Evolutionary conservation across 2,329 filamentous ascomycete species (phyloP), one percentile per base, ranked within the genome.

Genomic region (Anthostomella pinea): DNA sequence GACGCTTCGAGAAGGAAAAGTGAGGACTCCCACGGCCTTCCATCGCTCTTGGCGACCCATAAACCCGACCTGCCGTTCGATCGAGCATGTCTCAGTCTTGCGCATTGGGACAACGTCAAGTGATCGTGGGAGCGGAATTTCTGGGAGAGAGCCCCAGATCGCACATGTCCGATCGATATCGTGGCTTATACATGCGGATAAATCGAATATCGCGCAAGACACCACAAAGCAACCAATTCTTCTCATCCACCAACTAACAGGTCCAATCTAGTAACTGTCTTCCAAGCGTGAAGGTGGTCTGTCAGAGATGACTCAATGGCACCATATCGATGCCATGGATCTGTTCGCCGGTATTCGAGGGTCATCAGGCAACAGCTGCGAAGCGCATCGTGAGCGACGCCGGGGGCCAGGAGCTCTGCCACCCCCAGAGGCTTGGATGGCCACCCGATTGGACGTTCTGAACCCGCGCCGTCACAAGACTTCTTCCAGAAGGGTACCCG

Each of bases 11-110:
- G 41, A 50, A 45, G 39, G n/a, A 35, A 21, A 39, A 48, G 9
- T 39, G 51, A 56, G 51, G 51, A 40, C 51, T 45, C 53, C 52
- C 35, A 46, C 20, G 15, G 19, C 29, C 21, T 27, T 35, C 30
- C 22, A n/a, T n/a, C n/a, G n/a, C n/a, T n/a, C n/a, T n/a, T n/a
- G n/a, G n/a, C n/a, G n/a, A n/a, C n/a, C n/a, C n/a, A n/a, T n/a
- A n/a, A n/a, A n/a, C n/a, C n/a, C n/a, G n/a, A n/a, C n/a, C n/a
- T n/a, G n/a, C 28, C 28, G 20, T 32, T 8, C 23, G 33, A 32
- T 33, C 33, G 23, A 39, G 24, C 15, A 14, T 38, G 27, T 47
- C 26, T 37, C 37, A 38, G 33, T 20, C 38, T 30, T 46, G 43
- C 33, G 43, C 49, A 49, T 51, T 29, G 33, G 25, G 25, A 38